Percentiles rank a stretch among this genome's conserved stretches.
Evolutionary conservation across 2,329 filamentous ascomycete genomes (phyloP).

Genomic region (Biscogniauxia mediterranea): DNA sequence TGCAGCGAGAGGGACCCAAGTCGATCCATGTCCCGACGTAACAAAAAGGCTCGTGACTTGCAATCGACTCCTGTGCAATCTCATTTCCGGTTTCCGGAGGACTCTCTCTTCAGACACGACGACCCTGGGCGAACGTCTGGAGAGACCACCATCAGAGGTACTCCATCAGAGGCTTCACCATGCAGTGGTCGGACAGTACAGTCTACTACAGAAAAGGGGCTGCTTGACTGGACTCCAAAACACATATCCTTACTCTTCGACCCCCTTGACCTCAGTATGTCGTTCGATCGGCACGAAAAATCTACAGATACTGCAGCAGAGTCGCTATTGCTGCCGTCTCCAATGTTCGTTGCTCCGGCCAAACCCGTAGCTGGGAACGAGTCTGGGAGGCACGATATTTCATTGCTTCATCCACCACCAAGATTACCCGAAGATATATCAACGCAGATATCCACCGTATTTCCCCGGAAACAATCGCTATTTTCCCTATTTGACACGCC

Average conservation of each 20-base stretch:
- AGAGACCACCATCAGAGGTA: background rate
- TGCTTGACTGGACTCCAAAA: conserved; percentile 30
- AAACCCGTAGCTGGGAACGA: conserved; percentile 10
- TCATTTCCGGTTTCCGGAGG: conserved; percentile 30
- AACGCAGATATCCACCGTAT: conserved; percentile 11
- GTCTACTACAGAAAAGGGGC: conserved; percentile 10
- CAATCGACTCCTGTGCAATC: conserved; percentile 14
- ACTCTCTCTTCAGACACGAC: conserved; percentile 21
- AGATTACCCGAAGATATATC: conserved; percentile 7
- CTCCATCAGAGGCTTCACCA: conserved; percentile 2
- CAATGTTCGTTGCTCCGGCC: conserved; percentile 15
- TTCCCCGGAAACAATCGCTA: conserved; percentile 14
- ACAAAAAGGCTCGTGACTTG: conserved; percentile 5
- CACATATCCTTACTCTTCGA: conserved; percentile 31
- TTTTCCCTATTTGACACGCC: conserved; percentile 6
- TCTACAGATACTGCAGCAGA: conserved; percentile 10
- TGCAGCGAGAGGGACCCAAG: conserved; percentile 7
- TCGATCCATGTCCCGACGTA: conserved; percentile 7
- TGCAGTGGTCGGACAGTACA: background rate
- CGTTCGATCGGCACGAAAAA: conserved; percentile 9
- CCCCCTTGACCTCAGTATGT: conserved; percentile 23
- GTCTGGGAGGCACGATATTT: background rate
- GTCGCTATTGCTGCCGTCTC: conserved; percentile 23
- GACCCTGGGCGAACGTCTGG: conserved; percentile 8
- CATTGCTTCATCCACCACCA: conserved; percentile 2